Conservation (phyloP, 1,284 basidiomycete genomes). For the Irpex rosettiformis region DNA sequence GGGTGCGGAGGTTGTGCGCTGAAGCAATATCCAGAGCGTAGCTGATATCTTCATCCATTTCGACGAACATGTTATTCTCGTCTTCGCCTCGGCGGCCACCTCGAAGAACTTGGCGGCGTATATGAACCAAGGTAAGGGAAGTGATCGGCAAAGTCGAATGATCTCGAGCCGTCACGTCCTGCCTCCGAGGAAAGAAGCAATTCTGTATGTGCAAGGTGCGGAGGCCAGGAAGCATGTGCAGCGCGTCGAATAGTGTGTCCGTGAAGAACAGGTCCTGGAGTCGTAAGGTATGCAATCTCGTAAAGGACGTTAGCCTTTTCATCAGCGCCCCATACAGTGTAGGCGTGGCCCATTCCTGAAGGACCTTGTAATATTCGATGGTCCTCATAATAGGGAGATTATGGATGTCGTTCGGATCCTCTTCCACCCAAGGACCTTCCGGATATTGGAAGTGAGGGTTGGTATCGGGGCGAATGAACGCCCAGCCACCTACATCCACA, state of each 20-base stretch:
- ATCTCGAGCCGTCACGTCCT: constrained; percentile 17
- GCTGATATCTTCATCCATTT: constrained; percentile 18
- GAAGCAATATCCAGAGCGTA: constrained; percentile 27
- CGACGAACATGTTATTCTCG: constrained; percentile 11
- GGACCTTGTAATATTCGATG: constrained; percentile 15
- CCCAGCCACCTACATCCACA: constrained; percentile 15
- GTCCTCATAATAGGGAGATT: constrained; percentile 7
- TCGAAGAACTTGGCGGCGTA: constrained; percentile 19
- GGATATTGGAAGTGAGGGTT: constrained; percentile 6
- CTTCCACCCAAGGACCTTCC: constrained; percentile 7
- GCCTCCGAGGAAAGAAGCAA: constrained; percentile 29
- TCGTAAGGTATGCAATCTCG: constrained; percentile 29
- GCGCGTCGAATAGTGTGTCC: constrained; percentile 28
- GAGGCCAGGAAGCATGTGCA: constrained; percentile 32
- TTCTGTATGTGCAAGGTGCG: constrained; percentile 33
- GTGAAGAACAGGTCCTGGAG: constrained; percentile 32
- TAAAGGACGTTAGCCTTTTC: constrained; percentile 27
- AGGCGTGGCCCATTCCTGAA: constrained; percentile 22
- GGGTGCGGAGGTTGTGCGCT: constrained; percentile 30
- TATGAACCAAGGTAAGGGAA: constrained; percentile 31
- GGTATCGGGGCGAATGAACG: background rate
- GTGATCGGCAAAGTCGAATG: constrained; percentile 35
- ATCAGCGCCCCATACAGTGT: constrained; percentile 27
- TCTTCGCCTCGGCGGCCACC: constrained; percentile 9
- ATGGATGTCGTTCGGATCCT: constrained; percentile 2